Evolutionary conservation across 805 yeast species (phyloP).

Genomic region (Candida saitoana): DNA sequence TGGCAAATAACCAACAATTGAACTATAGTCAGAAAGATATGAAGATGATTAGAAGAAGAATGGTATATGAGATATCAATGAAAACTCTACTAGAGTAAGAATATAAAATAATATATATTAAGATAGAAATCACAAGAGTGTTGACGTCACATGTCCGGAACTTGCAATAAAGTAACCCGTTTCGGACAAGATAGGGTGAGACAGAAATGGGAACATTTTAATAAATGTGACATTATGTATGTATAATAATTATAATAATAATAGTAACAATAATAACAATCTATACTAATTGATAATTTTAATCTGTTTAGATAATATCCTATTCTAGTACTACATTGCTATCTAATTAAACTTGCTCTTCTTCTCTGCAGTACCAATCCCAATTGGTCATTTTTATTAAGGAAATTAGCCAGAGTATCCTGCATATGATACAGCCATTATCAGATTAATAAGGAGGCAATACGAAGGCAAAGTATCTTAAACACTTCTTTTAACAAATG

Average conservation of each 20-base stretch:
- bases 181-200: neutral
- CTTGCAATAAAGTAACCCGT: neutral
- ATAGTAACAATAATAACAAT: no score
- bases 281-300: no score
- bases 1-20: constrained; percentile 49
- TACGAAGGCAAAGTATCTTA: neutral
- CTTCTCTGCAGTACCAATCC: no score
- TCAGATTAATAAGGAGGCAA: neutral
- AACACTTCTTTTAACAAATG: neutral
- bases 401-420: neutral
- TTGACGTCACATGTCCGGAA: neutral
- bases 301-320: no score
- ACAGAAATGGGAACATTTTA: no score
- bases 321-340: no score
- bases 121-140: neutral
- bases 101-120: neutral
- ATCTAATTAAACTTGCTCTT: no score
- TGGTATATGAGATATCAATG: constrained; percentile 57
- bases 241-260: no score
- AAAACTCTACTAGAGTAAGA: constrained; percentile 24
- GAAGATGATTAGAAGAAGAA: constrained; percentile 57
- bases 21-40: constrained; percentile 67
- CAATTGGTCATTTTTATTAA: neutral
- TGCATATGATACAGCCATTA: neutral
- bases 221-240: no score